phyloP scores from a whole-genome alignment of 106 monocot species.

The Phalaenopsis aphrodite region DNA sequence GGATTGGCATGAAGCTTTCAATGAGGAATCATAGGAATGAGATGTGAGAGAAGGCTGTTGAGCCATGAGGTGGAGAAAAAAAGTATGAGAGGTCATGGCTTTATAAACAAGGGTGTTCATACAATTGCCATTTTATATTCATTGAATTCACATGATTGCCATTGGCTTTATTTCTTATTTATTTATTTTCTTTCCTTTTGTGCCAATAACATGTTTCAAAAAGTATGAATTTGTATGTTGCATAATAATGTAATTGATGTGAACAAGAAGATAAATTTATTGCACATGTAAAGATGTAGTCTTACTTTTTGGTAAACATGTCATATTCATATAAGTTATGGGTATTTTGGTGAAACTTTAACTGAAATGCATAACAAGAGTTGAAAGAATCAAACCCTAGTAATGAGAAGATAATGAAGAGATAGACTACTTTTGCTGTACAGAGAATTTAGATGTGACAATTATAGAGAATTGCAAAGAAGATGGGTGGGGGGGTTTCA shows the following conservation, averaged over 20 bases:
- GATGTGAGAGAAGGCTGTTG: constrained; percentile 19
- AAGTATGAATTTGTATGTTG: not conserved
- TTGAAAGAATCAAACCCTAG: too few species aligned
- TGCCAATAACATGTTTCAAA: not conserved
- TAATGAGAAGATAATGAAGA: too few species aligned
- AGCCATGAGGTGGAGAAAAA: constrained; percentile 24
- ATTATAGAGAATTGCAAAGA: too few species aligned
- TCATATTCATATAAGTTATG: too few species aligned
- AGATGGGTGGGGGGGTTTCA: too few species aligned
- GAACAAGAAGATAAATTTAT: too few species aligned
- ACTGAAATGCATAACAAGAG: too few species aligned
- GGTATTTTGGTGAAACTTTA: too few species aligned
- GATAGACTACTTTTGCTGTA: too few species aligned
- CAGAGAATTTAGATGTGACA: too few species aligned
- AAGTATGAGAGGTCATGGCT: not conserved
- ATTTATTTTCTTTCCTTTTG: not conserved
- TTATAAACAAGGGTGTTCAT: not conserved
- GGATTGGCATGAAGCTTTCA: constrained; percentile 1
- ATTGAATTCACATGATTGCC: constrained; percentile 4
- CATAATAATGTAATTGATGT: not conserved
- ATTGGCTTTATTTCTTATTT: not conserved
- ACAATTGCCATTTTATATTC: constrained; percentile 1
- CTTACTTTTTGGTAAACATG: too few species aligned
- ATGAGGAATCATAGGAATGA: constrained; percentile 17
- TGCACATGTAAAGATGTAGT: too few species aligned